Conservation (phyloP, 345 rosid genomes). For the Acer negundo region DNA sequence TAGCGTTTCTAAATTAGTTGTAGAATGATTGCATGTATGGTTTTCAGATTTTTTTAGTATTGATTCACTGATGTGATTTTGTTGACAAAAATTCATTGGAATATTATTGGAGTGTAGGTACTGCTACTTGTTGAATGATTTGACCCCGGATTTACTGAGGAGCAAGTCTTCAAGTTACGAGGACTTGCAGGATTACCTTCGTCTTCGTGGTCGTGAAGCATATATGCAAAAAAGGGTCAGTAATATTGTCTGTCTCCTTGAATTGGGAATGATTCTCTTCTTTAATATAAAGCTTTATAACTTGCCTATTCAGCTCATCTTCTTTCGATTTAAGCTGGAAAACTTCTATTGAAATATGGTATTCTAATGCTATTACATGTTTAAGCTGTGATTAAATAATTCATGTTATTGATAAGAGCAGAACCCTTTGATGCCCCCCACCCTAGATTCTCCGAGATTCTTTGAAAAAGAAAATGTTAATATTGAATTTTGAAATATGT, state of each 20-base stretch:
- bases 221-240: constrained; percentile 88
- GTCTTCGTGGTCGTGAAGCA: constrained; percentile 83
- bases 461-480: no score
- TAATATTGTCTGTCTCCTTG: constrained; percentile 10
- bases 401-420: not conserved
- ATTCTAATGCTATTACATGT: not conserved
- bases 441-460: not conserved
- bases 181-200: constrained; percentile 75
- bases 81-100: constrained; percentile 3
- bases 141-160: constrained; percentile 73
- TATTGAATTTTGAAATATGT: no score
- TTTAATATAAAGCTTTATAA: not conserved
- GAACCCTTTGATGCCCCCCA: no score
- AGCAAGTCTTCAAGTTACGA: constrained; percentile 68
- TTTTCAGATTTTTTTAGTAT: constrained; percentile 1
- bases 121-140: constrained; percentile 81
- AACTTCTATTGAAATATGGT: not conserved
- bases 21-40: not conserved
- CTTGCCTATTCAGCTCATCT: not conserved
- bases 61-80: not conserved
- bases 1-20: not conserved
- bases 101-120: constrained; percentile 49
- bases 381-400: not conserved
- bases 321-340: not conserved
- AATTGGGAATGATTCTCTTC: constrained; percentile 10